Evolutionary conservation across 2,329 filamentous ascomycete genomes (phyloP).

Genomic region (Ophiostoma himal-ulmi): DNA sequence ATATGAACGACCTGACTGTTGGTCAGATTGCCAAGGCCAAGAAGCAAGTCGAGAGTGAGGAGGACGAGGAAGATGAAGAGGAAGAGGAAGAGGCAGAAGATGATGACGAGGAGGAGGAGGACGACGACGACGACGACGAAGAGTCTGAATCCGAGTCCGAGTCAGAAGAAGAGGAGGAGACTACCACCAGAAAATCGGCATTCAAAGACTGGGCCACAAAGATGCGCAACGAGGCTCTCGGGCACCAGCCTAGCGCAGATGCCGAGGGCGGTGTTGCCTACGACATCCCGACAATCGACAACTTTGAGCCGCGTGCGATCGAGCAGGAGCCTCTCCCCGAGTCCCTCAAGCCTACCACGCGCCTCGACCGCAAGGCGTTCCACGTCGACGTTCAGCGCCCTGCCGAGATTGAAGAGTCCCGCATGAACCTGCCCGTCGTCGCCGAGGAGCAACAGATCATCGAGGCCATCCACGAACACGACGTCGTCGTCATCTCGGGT

Average conservation of each 20-base stretch:
- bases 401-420: conserved; percentile 68
- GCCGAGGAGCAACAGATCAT: conserved; percentile 96
- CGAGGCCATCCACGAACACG: conserved; percentile 91
- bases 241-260: conserved; percentile 46
- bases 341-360: conserved; percentile 57
- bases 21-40: conserved; percentile 28
- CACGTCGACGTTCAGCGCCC: conserved; percentile 65
- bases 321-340: conserved; percentile 66
- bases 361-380: conserved; percentile 64
- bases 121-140: conserved; percentile 25
- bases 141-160: conserved; percentile 29
- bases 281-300: conserved; percentile 51
- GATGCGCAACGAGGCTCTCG: conserved; percentile 77
- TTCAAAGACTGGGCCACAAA: conserved; percentile 93
- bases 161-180: conserved; percentile 27
- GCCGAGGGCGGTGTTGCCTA: conserved; percentile 30
- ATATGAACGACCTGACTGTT: conserved; percentile 3
- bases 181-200: conserved; percentile 45
- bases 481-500: conserved; percentile 86
- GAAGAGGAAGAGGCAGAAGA: conserved; percentile 30
- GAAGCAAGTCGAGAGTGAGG: conserved; percentile 29
- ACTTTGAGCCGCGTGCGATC: conserved; percentile 60
- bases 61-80: conserved; percentile 32
- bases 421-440: conserved; percentile 79
- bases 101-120: conserved; percentile 34